Evolutionary conservation across 129 eudicot genomes (phyloP).

Genomic region (Solidago caesia): DNA sequence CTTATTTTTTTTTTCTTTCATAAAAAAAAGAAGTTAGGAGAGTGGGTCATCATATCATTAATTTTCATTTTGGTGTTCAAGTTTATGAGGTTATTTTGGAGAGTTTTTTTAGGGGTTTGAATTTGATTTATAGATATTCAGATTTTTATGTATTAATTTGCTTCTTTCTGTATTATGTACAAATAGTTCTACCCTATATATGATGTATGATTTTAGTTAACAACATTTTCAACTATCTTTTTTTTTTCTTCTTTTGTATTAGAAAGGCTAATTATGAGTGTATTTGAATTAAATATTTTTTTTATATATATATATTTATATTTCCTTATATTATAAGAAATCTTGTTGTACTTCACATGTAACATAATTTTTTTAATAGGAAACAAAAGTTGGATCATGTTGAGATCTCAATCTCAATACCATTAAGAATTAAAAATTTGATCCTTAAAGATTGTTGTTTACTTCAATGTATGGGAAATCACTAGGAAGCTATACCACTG

Average conservation of each 20-base stretch:
- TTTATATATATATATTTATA: neutral
- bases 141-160: conserved; percentile 29
- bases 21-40: neutral
- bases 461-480: conserved; percentile 17
- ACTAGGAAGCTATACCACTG: conserved; percentile 13
- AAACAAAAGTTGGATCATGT: conserved; percentile 16
- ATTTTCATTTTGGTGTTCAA: neutral
- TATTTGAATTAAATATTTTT: neutral
- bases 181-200: conserved; percentile 21
- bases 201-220: conserved; percentile 31
- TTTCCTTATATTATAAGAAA: conserved; percentile 1
- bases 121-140: conserved; percentile 22
- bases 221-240: conserved; percentile 10
- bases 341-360: conserved; percentile 39
- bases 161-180: conserved; percentile 21
- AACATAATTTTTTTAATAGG: conserved; percentile 12
- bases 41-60: neutral
- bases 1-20: neutral
- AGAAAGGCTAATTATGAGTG: neutral
- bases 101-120: conserved; percentile 19
- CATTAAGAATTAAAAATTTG: conserved; percentile 3
- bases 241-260: neutral
- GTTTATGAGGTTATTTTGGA: conserved; percentile 22
- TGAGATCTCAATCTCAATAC: conserved; percentile 34
- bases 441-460: conserved; percentile 31